Conservation (phyloP, 345 rosid species). For the Moringa oleifera region DNA sequence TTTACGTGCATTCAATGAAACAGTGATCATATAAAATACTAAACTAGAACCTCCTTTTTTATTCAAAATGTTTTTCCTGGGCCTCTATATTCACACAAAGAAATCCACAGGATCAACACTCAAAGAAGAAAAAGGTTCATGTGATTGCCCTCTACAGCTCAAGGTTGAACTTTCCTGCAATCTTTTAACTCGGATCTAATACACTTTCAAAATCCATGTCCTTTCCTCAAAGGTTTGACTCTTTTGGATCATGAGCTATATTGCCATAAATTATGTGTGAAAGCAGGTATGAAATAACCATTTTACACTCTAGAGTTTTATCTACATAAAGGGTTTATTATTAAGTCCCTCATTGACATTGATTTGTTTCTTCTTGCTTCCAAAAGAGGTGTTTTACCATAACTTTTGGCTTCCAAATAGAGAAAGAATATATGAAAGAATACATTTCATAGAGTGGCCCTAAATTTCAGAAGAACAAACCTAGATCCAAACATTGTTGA, state of each 20-base stretch:
- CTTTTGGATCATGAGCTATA: neutral
- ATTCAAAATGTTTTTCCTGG: no score
- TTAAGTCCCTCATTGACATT: neutral
- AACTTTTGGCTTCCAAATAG: neutral
- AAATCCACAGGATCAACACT: no score
- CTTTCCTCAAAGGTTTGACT: neutral
- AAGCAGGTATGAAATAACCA: neutral
- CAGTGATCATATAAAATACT: no score
- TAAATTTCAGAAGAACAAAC: neutral
- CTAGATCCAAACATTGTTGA: no score
- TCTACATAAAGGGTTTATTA: neutral
- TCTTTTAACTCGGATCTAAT: neutral
- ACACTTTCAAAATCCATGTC: neutral
- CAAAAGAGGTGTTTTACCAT: no score
- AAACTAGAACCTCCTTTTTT: no score
- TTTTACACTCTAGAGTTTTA: neutral
- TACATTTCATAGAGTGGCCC: neutral
- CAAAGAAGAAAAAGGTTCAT: no score
- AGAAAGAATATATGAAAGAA: no score
- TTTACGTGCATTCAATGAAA: no score
- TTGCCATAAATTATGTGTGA: neutral
- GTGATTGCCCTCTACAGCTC: neutral
- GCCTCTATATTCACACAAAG: no score
- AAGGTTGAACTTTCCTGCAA: neutral
- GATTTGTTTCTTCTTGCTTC: no score